These are phyloP conservation scores for Avena eriantha DNA, from an alignment of 176 grass and related monocot species.

Conservation along the genomic window DNA sequence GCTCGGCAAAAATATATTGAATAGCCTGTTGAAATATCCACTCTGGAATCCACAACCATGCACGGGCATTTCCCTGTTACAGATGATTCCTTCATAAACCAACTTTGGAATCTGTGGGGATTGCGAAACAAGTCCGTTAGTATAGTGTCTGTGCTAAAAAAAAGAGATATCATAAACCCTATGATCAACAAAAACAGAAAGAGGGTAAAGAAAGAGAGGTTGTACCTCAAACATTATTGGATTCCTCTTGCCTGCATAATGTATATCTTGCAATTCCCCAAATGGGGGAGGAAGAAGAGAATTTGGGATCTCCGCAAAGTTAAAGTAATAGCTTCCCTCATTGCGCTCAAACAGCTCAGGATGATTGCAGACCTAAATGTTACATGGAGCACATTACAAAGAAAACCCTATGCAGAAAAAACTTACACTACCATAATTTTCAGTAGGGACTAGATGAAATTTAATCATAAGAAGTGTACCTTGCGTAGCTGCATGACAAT, in stretches of 20 bases:
- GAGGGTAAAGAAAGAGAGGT: conserved; percentile 9
- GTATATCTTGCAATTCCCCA: conserved; percentile 87
- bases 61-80: conserved; percentile 51
- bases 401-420: not conserved
- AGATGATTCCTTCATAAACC: conserved; percentile 72
- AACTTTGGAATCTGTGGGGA: conserved; percentile 86
- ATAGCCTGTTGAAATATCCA: conserved; percentile 69
- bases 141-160: conserved; percentile 22
- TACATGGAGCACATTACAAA: conserved; percentile 14
- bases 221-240: conserved; percentile 86
- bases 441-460: conserved; percentile 7
- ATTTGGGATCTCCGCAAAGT: conserved; percentile 90
- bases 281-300: conserved; percentile 92
- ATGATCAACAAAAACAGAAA: conserved; percentile 8
- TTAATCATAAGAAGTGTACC: conserved; percentile 51
- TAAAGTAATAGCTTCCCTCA: conserved; percentile 93
- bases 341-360: conserved; percentile 99
- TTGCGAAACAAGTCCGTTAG: conserved; percentile 32
- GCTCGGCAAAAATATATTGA: conserved; percentile 89
- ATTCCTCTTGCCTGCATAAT: conserved; percentile 88
- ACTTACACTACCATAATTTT: conserved; percentile 5
- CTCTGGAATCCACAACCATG: conserved; percentile 47
- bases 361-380: conserved; percentile 96
- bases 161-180: conserved; percentile 25
- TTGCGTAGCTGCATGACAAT: conserved; percentile 98